Evolutionary conservation across 495 filamentous ascomycete species (phyloP).

Genomic region (Penicillium macrosclerotiorum): DNA sequence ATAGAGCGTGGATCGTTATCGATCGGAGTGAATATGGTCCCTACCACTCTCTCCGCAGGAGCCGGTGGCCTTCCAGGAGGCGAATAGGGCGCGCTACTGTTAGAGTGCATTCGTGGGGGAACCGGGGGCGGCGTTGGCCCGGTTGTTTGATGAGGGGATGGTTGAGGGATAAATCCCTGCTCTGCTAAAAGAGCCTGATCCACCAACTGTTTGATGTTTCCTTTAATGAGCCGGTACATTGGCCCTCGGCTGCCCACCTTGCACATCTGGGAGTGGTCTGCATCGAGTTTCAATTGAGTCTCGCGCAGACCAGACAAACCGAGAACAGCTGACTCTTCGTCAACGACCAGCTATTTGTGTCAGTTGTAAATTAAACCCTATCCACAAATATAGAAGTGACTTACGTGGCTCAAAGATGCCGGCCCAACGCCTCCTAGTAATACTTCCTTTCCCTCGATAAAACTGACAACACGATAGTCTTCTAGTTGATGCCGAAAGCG

Average conservation of each 20-base stretch:
- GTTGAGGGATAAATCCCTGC: constrained; percentile 35
- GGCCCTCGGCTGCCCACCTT: constrained; percentile 32
- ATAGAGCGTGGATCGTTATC: constrained; percentile 36
- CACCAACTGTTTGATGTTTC: constrained; percentile 39
- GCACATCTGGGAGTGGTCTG: constrained; percentile 42
- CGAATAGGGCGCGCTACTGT: constrained; percentile 32
- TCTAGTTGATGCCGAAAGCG: constrained; percentile 37
- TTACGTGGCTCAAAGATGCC: constrained; percentile 34
- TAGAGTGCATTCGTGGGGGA: constrained; percentile 32
- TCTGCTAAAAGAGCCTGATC: constrained; percentile 34
- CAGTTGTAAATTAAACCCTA: constrained; percentile 4
- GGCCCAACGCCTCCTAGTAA: constrained; percentile 31
- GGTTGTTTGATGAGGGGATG: constrained; percentile 7
- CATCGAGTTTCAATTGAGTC: constrained; percentile 40
- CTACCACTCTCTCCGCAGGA: constrained; percentile 11
- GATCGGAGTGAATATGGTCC: constrained; percentile 16
- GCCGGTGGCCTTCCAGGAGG: constrained; percentile 17
- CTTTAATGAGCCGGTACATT: constrained; percentile 39
- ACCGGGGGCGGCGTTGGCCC: constrained; percentile 23
- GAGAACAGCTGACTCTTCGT: constrained; percentile 39
- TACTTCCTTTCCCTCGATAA: constrained; percentile 43
- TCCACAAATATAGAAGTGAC: too few relatives aligned
- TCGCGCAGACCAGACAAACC: constrained; percentile 37
- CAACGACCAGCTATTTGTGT: constrained; percentile 34
- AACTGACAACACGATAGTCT: constrained; percentile 40